phyloP scores from a whole-genome alignment of 192 early-diverging fungal genomes.

The Coemansia asiatica region DNA sequence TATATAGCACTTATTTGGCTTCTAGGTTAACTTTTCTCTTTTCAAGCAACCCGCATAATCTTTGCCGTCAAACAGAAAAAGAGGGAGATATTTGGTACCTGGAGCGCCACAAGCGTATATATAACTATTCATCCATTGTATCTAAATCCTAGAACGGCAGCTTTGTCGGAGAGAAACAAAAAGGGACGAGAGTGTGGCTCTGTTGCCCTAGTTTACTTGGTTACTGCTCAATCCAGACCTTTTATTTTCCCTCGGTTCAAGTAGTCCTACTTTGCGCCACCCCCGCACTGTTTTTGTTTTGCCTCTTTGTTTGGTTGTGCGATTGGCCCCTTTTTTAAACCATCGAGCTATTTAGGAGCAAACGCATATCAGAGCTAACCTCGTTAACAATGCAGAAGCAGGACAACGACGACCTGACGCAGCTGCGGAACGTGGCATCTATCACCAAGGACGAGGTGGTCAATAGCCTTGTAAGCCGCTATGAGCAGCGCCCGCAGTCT shows the following conservation, averaged over 20 bases:
- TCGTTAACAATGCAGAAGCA: slow-evolving; percentile 35
- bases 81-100: background rate
- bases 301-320: background rate
- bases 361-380: background rate
- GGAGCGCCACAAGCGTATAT: background rate
- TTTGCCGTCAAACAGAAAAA: background rate
- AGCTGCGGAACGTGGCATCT: slow-evolving; percentile 22
- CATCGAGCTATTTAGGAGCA: background rate
- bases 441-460: slow-evolving; percentile 33
- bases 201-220: background rate
- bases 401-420: slow-evolving; percentile 55
- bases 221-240: background rate
- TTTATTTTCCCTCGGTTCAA: background rate
- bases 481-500: slow-evolving; percentile 42
- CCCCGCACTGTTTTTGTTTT: background rate
- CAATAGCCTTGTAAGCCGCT: slow-evolving; percentile 36
- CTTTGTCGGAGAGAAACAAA: background rate
- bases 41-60: background rate
- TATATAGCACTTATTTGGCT: background rate
- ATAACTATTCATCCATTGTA: background rate
- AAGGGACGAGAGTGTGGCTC: too few species aligned
- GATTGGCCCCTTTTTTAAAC: background rate
- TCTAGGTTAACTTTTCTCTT: background rate
- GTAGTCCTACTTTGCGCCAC: background rate
- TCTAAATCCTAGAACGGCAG: background rate